Base-by-base conservation (phyloP, 805 yeast species). In the Lipomyces yamadae region DNA sequence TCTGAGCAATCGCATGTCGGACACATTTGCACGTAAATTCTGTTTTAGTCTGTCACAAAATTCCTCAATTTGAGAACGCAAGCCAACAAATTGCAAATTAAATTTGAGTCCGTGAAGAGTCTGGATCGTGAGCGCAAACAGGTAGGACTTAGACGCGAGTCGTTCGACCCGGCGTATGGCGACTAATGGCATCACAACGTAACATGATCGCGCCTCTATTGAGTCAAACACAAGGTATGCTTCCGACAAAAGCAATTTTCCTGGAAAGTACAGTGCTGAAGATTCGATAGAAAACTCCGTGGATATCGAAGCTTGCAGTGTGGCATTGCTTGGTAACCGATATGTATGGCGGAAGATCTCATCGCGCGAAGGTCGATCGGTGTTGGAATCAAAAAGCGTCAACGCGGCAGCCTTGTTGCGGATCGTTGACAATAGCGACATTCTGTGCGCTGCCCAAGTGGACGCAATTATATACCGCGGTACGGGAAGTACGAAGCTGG, bases 141-240 rank as follows among this genome's bases (percentile, higher is more conserved):
- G 88, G 75, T 88, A 90, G 0, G 90, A 82, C 64, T 87, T 83
- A 1, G 91, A 83, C 10, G 96, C 96, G 29, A 92, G 83, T 62
- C 98, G 82, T 75, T 94, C 97, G 18, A 95, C 96, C 68, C 92
- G 88, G 74, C 89, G 87, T 50, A 95, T 79, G 0, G 97, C 86
- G 1, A 93, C 86, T 54, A 95, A 78, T 68, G 94, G 95, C 35
- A 94, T 72, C 2, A 83, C 83, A 74, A 94, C 85, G 4, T 86
- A 83, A 75, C 95, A 89, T 56, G 87, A 84, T 63, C 86, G 82
- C 58, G 83, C 82, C 72, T 92, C 96, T 72, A 86, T 86, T 72
- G 91, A 92, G 66, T 85, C 82, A 74, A 93, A 94, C 30, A 90
- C 85, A 48, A 95, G 75, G 74, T 86, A 95, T 70, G 89, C 90